Conservation (phyloP, 108 stramenopile genomes). For the Hondaea fermentalgiana region DNA sequence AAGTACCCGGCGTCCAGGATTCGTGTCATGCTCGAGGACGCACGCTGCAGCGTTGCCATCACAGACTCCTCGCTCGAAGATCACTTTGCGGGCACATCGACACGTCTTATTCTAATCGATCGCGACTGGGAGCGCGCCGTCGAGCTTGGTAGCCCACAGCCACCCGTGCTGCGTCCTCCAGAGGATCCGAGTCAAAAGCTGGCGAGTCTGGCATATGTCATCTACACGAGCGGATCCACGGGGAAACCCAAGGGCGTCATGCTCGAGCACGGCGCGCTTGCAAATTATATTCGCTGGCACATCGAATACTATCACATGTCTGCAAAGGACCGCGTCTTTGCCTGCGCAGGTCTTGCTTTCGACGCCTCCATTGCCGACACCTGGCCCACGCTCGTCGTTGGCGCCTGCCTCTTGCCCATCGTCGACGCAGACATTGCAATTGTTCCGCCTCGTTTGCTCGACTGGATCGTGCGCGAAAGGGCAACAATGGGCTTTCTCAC, state of each 20-base stretch:
- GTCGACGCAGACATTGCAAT: background rate
- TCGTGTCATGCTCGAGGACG: background rate
- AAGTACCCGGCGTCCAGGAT: background rate
- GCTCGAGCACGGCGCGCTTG: background rate
- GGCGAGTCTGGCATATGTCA: background rate
- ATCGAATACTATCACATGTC: background rate
- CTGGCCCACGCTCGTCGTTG: background rate
- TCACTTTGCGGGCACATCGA: background rate
- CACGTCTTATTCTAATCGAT: background rate
- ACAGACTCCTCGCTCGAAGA: background rate
- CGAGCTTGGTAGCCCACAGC: background rate
- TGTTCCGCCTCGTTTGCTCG: background rate
- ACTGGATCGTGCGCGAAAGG: background rate
- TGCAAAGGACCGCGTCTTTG: background rate
- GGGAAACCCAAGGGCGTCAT: conserved; percentile 19
- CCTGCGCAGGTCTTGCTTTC: background rate
- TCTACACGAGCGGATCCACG: conserved; percentile 1
- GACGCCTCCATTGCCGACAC: conserved; percentile 5
- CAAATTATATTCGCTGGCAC: conserved; percentile 2
- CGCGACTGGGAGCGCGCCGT: background rate
- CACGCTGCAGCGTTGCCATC: background rate
- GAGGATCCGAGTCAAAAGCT: background rate
- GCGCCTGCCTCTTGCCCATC: background rate
- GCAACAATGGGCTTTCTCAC: conserved; percentile 10
- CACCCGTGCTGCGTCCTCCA: background rate